Conservation (phyloP, 2,329 filamentous ascomycete species). For the Nemania sp. region DNA sequence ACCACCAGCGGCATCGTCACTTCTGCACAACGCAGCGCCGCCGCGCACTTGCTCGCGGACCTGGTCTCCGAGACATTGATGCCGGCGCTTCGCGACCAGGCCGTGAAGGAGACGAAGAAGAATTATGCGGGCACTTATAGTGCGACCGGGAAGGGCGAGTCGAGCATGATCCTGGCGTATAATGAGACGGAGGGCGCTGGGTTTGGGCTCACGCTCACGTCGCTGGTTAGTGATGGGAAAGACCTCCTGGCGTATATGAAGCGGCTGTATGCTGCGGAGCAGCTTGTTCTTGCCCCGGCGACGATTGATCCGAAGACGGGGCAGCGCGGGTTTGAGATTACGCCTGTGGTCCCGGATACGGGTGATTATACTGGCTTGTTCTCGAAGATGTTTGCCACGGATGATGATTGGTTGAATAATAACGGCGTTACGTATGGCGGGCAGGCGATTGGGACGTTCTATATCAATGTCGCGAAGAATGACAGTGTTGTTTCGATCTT, state of each 20-base stretch:
- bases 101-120: conserved; percentile 30
- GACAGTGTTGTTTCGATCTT: conserved; percentile 27
- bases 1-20: conserved; percentile 27
- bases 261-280: background rate
- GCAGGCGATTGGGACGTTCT: conserved; percentile 27
- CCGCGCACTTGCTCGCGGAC: conserved; percentile 30
- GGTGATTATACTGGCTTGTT: conserved; percentile 24
- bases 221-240: conserved; percentile 19
- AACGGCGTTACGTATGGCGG: conserved; percentile 27
- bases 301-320: conserved; percentile 7
- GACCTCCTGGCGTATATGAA: conserved; percentile 18
- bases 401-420: conserved; percentile 28
- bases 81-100: conserved; percentile 35
- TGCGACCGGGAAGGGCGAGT: conserved; percentile 17
- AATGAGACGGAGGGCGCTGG: conserved; percentile 28
- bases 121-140: conserved; percentile 37
- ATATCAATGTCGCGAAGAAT: conserved; percentile 27
- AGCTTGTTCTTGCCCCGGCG: conserved; percentile 24
- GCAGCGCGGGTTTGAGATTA: conserved; percentile 25
- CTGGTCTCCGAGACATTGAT: conserved; percentile 34
- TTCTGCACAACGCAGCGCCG: conserved; percentile 9
- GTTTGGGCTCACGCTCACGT: conserved; percentile 27
- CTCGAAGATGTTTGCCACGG: conserved; percentile 24
- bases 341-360: conserved; percentile 9
- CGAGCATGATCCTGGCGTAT: conserved; percentile 16